Conservation (phyloP, 2,329 filamentous ascomycete genomes). For the Volutella citrinella region DNA sequence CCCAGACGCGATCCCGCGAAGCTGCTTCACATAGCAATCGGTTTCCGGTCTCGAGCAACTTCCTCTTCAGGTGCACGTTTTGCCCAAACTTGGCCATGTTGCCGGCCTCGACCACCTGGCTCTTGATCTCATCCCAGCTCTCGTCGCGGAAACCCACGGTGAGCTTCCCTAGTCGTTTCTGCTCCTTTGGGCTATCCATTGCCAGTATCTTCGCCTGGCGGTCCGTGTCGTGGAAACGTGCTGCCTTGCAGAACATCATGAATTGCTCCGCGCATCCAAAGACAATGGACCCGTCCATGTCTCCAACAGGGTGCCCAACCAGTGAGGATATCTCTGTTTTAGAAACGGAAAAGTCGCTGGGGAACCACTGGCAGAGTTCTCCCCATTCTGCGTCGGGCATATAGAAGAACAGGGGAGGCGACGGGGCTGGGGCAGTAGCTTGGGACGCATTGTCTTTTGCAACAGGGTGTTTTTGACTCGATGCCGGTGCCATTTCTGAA, state of each 20-base stretch:
- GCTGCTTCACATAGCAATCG: constrained; percentile 30
- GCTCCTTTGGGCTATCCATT: constrained; percentile 24
- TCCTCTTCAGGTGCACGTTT: constrained; percentile 23
- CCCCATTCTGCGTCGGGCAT: constrained; percentile 27
- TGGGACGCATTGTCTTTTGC: no score
- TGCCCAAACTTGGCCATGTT: constrained; percentile 33
- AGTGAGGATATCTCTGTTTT: constrained; percentile 26
- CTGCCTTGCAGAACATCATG: constrained; percentile 42
- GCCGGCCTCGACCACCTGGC: constrained; percentile 27
- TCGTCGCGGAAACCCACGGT: constrained; percentile 24
- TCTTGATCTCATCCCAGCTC: constrained; percentile 31
- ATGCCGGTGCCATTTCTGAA: no score
- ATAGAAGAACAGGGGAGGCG: constrained; percentile 31
- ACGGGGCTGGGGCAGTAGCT: no score
- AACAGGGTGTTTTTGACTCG: no score
- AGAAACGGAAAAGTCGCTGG: constrained; percentile 25
- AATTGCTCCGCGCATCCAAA: constrained; percentile 38
- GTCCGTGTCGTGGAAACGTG: constrained; percentile 29
- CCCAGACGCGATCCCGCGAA: constrained; percentile 31
- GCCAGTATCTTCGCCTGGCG: constrained; percentile 22
- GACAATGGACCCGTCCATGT: constrained; percentile 15
- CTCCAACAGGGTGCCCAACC: constrained; percentile 21
- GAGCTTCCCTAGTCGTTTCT: constrained; percentile 27
- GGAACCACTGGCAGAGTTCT: constrained; percentile 36
- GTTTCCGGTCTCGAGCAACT: constrained; percentile 29